Evolutionary conservation across 2,329 filamentous ascomycete genomes (phyloP).

Genomic region (Aspergillus neoniger): DNA sequence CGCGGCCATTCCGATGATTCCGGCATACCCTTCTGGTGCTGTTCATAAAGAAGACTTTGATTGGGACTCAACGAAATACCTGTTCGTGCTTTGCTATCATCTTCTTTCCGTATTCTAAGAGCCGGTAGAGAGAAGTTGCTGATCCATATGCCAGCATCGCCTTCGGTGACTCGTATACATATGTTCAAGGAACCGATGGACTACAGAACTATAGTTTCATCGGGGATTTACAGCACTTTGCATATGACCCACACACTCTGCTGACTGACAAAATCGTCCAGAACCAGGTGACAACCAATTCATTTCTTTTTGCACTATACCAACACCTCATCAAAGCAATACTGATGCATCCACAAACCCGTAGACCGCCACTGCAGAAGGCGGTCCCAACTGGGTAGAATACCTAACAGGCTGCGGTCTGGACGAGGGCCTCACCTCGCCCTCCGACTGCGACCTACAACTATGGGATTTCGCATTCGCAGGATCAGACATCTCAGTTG

Average conservation of each 20-base stretch:
- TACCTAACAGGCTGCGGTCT: conserved; percentile 55
- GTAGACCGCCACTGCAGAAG: conserved; percentile 53
- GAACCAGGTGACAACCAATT: conserved; percentile 38
- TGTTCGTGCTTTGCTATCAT: conserved; percentile 16
- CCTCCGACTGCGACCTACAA: conserved; percentile 48
- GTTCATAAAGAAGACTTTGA: conserved; percentile 9
- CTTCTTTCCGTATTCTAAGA: too few species aligned
- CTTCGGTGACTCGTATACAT: conserved; percentile 44
- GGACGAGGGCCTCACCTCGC: conserved; percentile 46
- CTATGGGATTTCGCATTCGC: conserved; percentile 61
- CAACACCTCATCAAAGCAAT: neutral
- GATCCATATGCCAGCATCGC: conserved; percentile 23
- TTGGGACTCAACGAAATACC: conserved; percentile 19
- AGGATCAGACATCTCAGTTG: conserved; percentile 52
- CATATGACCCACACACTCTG: conserved; percentile 48
- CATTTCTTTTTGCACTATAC: neutral
- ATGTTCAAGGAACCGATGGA: conserved; percentile 56
- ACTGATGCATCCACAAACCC: neutral
- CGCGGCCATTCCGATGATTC: conserved; percentile 5
- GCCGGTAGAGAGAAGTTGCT: conserved; percentile 1
- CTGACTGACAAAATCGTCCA: conserved; percentile 55
- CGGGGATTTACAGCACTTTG: conserved; percentile 52
- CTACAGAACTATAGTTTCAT: conserved; percentile 57
- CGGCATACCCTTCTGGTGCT: conserved; percentile 2
- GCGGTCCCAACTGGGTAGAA: conserved; percentile 59